These are phyloP conservation scores for Kokia cookei DNA, from an alignment of 441 rosid species.

Conservation along the genomic window DNA sequence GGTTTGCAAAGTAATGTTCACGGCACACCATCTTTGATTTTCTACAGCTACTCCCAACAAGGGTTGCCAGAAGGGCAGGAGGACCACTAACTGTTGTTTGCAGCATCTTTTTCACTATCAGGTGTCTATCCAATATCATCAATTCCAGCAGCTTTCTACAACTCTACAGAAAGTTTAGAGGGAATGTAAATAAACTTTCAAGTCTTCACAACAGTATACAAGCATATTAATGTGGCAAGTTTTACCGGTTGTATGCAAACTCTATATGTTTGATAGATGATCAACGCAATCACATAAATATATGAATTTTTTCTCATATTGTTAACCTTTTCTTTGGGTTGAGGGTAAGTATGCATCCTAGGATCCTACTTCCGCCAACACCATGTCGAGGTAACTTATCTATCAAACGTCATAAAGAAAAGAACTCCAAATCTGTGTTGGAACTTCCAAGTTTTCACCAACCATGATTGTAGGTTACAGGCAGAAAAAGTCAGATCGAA, in stretches of 20 bases:
- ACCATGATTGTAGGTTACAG: neutral
- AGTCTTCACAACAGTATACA: neutral
- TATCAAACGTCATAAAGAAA: neutral
- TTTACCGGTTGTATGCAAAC: neutral
- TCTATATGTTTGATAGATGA: neutral
- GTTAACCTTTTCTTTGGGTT: neutral
- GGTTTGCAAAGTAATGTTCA: constrained; percentile 74
- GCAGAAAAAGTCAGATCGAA: neutral
- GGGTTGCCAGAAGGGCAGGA: constrained; percentile 45
- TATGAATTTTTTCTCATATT: neutral
- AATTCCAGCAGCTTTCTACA: constrained; percentile 67
- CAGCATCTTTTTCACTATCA: constrained; percentile 56
- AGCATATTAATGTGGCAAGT: neutral
- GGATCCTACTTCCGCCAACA: neutral
- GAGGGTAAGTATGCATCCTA: neutral
- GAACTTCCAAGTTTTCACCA: neutral
- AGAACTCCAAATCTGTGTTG: neutral
- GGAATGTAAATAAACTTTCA: neutral
- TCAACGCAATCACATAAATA: neutral
- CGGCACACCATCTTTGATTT: constrained; percentile 46
- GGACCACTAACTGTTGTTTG: constrained; percentile 45
- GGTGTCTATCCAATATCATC: constrained; percentile 71
- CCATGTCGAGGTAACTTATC: neutral
- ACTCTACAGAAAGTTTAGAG: constrained; percentile 39
- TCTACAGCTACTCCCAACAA: constrained; percentile 34